Conservation (phyloP, 352 stramenopile species). For the Globisporangium irregulare region DNA sequence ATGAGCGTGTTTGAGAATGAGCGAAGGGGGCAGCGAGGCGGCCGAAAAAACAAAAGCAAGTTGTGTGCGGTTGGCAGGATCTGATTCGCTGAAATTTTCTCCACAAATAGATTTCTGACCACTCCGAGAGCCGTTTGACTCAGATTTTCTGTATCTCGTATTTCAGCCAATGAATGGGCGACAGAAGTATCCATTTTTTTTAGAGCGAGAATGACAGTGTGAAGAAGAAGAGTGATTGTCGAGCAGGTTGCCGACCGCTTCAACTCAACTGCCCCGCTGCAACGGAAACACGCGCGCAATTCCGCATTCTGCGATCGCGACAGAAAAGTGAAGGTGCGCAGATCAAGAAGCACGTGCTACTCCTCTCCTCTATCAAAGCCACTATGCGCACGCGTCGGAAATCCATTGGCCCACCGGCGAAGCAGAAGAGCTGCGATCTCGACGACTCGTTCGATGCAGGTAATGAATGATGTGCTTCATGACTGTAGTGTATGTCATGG, state of each 20-base stretch:
- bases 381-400: not conserved
- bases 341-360: not conserved
- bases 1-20: constrained; percentile 13
- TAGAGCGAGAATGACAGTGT: constrained; percentile 7
- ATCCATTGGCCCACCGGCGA: not conserved
- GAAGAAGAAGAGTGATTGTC: not conserved
- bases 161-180: constrained; percentile 7
- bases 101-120: constrained; percentile 23
- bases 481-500: not conserved
- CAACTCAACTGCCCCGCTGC: not conserved
- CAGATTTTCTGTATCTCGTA: not conserved
- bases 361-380: not conserved
- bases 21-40: not conserved
- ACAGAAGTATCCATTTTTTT: constrained; percentile 4
- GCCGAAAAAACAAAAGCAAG: not conserved
- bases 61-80: constrained; percentile 17
- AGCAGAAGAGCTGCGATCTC: constrained; percentile 31
- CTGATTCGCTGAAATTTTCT: constrained; percentile 41
- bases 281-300: constrained; percentile 4
- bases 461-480: not conserved
- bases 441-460: constrained; percentile 30
- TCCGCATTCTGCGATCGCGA: constrained; percentile 6
- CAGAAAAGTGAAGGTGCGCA: not conserved
- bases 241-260: not conserved
- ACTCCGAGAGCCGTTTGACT: constrained; percentile 11